Percentiles rank a stretch among this genome's conserved stretches.
Conservation (phyloP, 306 rosid species). For the Canavalia ensiformis region DNA sequence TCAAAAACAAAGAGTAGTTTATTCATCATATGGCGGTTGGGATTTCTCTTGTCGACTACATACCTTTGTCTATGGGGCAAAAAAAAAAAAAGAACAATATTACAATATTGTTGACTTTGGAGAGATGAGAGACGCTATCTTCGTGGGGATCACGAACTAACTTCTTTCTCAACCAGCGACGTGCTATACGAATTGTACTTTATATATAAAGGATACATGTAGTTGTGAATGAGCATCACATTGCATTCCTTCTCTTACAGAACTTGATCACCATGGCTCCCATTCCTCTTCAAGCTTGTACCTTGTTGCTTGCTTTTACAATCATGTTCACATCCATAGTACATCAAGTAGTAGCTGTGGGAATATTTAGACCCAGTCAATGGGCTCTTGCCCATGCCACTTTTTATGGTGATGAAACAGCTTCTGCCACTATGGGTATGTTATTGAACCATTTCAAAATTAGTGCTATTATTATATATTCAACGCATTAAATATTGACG, state of each 20-base stretch:
- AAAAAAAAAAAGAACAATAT: not conserved
- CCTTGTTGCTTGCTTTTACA: conserved; percentile 50
- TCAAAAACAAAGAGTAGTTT: not conserved
- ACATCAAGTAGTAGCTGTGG: conserved; percentile 36
- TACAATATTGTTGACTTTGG: conserved; percentile 42
- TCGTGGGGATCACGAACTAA: conserved; percentile 71
- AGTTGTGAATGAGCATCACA: conserved; percentile 47
- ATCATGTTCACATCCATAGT: conserved; percentile 47
- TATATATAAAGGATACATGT: conserved; percentile 52
- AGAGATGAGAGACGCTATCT: conserved; percentile 41
- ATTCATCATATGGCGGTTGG: not conserved
- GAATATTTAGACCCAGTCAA: conserved; percentile 64
- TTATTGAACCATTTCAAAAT: not conserved
- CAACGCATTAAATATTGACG: no score
- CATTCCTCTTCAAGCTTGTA: conserved; percentile 47
- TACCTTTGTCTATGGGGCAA: not conserved
- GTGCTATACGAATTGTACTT: conserved; percentile 39
- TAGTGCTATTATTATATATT: no score
- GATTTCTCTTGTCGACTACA: not conserved
- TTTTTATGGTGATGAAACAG: conserved; percentile 92
- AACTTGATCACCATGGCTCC: conserved; percentile 58
- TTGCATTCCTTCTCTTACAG: conserved; percentile 6
- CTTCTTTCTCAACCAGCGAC: not conserved
- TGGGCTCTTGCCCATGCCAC: conserved; percentile 87
- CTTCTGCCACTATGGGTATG: conserved; percentile 85